Conservation (phyloP, 805 yeast genomes). For the Yamadazyma olivae region DNA sequence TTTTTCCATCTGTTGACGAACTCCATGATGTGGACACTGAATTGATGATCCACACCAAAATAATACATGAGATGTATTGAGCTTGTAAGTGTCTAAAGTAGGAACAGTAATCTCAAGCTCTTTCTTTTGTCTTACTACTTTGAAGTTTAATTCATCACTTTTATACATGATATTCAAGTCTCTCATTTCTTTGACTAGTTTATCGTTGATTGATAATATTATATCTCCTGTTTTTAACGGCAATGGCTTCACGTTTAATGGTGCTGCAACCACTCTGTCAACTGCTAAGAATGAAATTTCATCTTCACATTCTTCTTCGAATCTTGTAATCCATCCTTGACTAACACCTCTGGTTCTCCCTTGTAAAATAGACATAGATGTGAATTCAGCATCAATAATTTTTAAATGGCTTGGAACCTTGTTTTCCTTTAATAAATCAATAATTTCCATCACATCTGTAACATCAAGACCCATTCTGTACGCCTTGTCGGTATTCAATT, state of each 20-base stretch:
- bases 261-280: constrained; percentile 58
- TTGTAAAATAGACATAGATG: constrained; percentile 61
- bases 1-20: constrained; percentile 73
- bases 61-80: constrained; percentile 64
- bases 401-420: constrained; percentile 50
- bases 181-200: constrained; percentile 60
- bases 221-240: constrained; percentile 69
- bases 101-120: constrained; percentile 61
- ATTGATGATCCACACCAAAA: constrained; percentile 82
- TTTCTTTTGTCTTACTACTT: constrained; percentile 68
- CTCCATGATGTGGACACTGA: constrained; percentile 92
- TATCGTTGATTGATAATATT: constrained; percentile 64
- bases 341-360: constrained; percentile 88
- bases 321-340: constrained; percentile 70
- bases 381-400: constrained; percentile 78
- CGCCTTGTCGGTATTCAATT: constrained; percentile 50
- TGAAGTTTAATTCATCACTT: constrained; percentile 47
- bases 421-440: constrained; percentile 51
- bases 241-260: constrained; percentile 18
- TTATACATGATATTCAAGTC: constrained; percentile 57
- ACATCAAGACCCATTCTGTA: constrained; percentile 78
- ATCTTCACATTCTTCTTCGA: constrained; percentile 62
- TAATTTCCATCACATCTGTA: constrained; percentile 56
- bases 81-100: constrained; percentile 55
- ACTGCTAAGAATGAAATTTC: constrained; percentile 73